Conservation (phyloP, 495 filamentous ascomycete genomes). For the Annulohypoxylon nitens region DNA sequence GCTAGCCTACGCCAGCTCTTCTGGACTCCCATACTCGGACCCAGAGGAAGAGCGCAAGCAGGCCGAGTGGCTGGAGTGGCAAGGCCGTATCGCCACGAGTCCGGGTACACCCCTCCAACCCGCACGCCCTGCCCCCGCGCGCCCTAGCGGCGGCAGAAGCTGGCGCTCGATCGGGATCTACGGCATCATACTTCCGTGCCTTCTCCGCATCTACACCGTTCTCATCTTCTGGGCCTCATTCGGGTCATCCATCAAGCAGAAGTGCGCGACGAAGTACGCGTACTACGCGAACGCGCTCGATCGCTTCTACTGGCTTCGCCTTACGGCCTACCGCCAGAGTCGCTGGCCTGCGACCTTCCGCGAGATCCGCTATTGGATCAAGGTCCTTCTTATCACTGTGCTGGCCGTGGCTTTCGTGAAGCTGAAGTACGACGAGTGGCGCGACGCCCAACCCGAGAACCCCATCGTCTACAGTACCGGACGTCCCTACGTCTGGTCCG, state of each 20-base stretch:
- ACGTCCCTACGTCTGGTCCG: conserved; percentile 10
- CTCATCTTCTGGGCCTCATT: neutral
- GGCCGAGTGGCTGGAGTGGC: conserved; percentile 1
- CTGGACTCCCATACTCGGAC: too few relatives aligned
- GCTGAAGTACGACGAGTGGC: neutral
- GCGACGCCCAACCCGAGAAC: neutral
- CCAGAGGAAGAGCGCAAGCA: neutral
- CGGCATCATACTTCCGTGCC: neutral
- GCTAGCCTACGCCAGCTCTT: neutral
- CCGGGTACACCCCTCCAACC: neutral
- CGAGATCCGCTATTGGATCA: neutral
- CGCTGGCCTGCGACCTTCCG: conserved; percentile 16
- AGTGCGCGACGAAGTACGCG: neutral
- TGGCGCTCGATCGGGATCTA: neutral
- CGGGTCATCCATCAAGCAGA: neutral
- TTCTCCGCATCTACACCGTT: neutral
- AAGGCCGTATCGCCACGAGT: neutral
- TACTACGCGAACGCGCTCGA: neutral
- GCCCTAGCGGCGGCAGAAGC: too few relatives aligned
- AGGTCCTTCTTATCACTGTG: neutral
- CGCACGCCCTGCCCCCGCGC: neutral
- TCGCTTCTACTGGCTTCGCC: conserved; percentile 14
- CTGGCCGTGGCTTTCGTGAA: neutral
- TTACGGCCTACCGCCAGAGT: conserved; percentile 18
- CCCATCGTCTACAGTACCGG: neutral